Conservation (phyloP, 2,329 filamentous ascomycete species). For the Cadophora sp. region DNA sequence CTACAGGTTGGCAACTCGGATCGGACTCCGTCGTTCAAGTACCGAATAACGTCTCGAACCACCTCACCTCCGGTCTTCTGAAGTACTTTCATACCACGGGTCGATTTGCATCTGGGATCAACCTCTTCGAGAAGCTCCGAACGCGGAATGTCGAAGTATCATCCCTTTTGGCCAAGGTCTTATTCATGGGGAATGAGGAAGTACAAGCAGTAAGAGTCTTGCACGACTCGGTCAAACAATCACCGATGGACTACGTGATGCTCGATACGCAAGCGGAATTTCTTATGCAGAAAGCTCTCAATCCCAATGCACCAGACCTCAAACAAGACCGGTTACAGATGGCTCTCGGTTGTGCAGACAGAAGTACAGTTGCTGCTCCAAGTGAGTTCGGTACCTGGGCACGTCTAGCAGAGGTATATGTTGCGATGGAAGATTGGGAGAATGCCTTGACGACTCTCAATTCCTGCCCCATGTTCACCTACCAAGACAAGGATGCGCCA, state of each 20-base stretch:
- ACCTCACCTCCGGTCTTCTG: conserved; percentile 90
- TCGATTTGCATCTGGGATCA: conserved; percentile 92
- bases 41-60: conserved; percentile 94
- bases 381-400: conserved; percentile 99
- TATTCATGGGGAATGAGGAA: conserved; percentile 95
- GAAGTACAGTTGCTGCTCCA: conserved; percentile 91
- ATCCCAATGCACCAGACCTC: conserved; percentile 58
- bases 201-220: conserved; percentile 92
- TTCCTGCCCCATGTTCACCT: conserved; percentile 99
- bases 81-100: conserved; percentile 97
- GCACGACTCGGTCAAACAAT: conserved; percentile 85
- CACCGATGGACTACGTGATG: conserved; percentile 97
- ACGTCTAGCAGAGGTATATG: conserved; percentile 89
- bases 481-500: conserved; percentile 97
- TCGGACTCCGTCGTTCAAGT: conserved; percentile 98
- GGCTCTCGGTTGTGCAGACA: conserved; percentile 91
- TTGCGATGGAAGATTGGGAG: conserved; percentile 95
- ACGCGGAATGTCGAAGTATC: conserved; percentile 92
- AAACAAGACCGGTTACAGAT: conserved; percentile 77
- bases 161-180: conserved; percentile 86
- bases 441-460: conserved; percentile 93
- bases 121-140: conserved; percentile 95
- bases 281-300: conserved; percentile 79
- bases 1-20: conserved; percentile 86
- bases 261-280: conserved; percentile 95